Conservation (phyloP, 176 grass and related monocot genomes). For the Sorghum bicolor region Sorghum_bicolor_NCBIv3 NC_012873.2:7014001-7014500, state of each 20-base stretch:
- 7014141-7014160: constrained; percentile 69
- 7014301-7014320: not conserved
- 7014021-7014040: not conserved
- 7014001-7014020: not conserved
- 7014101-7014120: constrained; percentile 52
- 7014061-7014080: constrained; percentile 53
- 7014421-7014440: not conserved
- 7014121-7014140: constrained; percentile 53
- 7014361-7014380: not conserved
- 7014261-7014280: not conserved
- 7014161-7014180: constrained; percentile 72
- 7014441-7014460: not conserved
- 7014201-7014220: constrained; percentile 63
- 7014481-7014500: not conserved
- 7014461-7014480: not conserved
- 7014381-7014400: not conserved
- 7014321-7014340: not conserved
- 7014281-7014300: constrained; percentile 17
- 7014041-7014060: constrained; percentile 34
- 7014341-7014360: constrained; percentile 33
- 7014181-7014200: constrained; percentile 74
- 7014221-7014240: not conserved
- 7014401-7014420: not conserved
- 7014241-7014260: not conserved
- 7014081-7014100: constrained; percentile 50